phyloP scores from a whole-genome alignment of 1,139 yeast genomes.

The Zygosaccharomyces sapae region DNA sequence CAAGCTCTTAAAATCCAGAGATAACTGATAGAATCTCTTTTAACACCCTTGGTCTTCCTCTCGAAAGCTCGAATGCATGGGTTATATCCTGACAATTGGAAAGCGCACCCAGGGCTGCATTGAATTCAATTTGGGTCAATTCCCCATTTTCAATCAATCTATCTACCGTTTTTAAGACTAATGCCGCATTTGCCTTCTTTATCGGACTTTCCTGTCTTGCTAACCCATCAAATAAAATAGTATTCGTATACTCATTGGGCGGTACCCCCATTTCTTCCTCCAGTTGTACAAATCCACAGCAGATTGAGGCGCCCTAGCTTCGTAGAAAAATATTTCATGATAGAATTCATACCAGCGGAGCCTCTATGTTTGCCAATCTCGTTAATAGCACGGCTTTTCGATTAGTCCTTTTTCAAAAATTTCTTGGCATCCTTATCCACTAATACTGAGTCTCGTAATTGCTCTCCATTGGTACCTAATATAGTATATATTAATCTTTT shows the following conservation, averaged over 20 bases:
- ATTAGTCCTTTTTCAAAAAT: constrained; percentile 46
- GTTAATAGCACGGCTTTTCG: constrained; percentile 52
- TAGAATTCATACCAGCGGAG: constrained; percentile 56
- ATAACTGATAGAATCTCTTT: constrained; percentile 27
- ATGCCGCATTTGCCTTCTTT: constrained; percentile 23
- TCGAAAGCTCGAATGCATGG: constrained; percentile 25
- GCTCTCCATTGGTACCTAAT: constrained; percentile 55
- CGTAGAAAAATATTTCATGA: constrained; percentile 48
- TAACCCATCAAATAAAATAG: constrained; percentile 56
- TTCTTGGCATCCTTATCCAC: constrained; percentile 52
- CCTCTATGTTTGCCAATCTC: constrained; percentile 49
- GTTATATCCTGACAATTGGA: constrained; percentile 27
- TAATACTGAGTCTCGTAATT: constrained; percentile 51
- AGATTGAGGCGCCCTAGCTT: constrained; percentile 40
- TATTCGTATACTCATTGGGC: constrained; percentile 50
- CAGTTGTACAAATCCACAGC: constrained; percentile 50
- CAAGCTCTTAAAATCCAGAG: constrained; percentile 26
- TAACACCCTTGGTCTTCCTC: constrained; percentile 18
- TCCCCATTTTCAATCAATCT: constrained; percentile 18
- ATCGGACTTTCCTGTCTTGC: constrained; percentile 38
- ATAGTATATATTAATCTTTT: constrained; percentile 46
- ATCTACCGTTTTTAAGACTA: constrained; percentile 24
- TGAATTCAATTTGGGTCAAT: constrained; percentile 28
- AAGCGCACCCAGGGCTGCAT: constrained; percentile 34
- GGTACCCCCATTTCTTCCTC: constrained; percentile 61